A percentile compares a stretch with the other conserved stretches of the same genome.
phyloP scores from a whole-genome alignment of 306 rosid genomes.

The Dalbergia cultrata region DNA sequence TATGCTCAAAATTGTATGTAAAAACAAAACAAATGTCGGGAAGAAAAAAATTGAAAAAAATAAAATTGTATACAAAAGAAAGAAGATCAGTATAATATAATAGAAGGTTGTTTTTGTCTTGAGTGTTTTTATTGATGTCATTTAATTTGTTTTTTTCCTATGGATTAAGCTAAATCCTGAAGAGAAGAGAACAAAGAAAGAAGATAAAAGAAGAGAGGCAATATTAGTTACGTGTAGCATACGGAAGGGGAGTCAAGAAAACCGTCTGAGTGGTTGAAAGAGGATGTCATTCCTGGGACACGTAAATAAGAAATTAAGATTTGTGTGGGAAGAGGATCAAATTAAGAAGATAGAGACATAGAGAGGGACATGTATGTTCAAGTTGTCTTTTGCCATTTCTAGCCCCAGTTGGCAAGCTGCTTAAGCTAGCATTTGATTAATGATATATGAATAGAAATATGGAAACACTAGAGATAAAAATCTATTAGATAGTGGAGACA shows the following conservation, averaged over 20 bases:
- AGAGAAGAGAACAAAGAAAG: slow-evolving; percentile 35
- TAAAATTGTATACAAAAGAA: slow-evolving; percentile 28
- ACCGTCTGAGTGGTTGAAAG: slow-evolving; percentile 59
- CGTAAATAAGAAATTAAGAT: slow-evolving; percentile 28
- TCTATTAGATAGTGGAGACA: no score
- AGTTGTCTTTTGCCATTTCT: slow-evolving; percentile 41
- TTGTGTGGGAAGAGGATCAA: neutral
- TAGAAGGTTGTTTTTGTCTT: slow-evolving; percentile 29
- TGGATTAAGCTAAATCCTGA: slow-evolving; percentile 21
- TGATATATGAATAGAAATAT: no score
- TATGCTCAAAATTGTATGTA: slow-evolving; percentile 42
- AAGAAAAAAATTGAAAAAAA: neutral
- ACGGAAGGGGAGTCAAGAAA: slow-evolving; percentile 61
- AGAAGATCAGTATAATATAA: slow-evolving; percentile 23
- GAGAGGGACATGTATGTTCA: slow-evolving; percentile 38
- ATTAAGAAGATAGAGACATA: neutral
- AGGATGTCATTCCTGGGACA: slow-evolving; percentile 49
- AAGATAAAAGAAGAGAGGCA: slow-evolving; percentile 19
- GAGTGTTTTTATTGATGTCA: neutral
- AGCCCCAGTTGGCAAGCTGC: slow-evolving; percentile 18
- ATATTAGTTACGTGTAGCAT: slow-evolving; percentile 42
- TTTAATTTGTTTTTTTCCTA: slow-evolving; percentile 20
- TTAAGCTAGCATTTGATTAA: no score
- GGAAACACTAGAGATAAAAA: no score
- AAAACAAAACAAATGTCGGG: neutral